Conservation (phyloP, 2,329 filamentous ascomycete genomes). For the Fusarium sulawesiense region DNA sequence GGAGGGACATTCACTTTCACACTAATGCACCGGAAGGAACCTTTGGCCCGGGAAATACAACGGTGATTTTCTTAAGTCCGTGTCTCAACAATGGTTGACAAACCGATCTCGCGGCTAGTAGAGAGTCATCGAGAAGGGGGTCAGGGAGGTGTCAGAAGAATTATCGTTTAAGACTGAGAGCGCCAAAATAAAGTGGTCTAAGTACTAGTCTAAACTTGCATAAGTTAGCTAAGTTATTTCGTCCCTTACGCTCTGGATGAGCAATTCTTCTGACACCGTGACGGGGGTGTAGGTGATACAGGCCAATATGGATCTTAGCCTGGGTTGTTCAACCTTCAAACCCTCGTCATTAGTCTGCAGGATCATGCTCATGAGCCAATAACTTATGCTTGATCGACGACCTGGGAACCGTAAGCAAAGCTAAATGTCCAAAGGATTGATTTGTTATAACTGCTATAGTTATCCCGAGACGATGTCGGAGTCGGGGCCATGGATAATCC, state of each 20-base stretch:
- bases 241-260: neutral
- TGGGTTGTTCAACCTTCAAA: slow-evolving; percentile 1
- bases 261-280: neutral
- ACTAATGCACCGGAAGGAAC: slow-evolving; percentile 14
- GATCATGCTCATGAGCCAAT: slow-evolving; percentile 5
- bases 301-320: neutral
- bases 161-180: neutral
- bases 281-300: slow-evolving; percentile 4
- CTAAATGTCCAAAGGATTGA: neutral
- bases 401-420: slow-evolving; percentile 4
- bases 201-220: neutral
- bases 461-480: slow-evolving; percentile 11
- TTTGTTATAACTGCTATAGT: slow-evolving; percentile 1
- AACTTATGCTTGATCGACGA: neutral
- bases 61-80: slow-evolving; percentile 33
- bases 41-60: neutral
- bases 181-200: neutral
- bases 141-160: neutral
- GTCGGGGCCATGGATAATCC: slow-evolving; percentile 36
- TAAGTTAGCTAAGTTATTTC: neutral
- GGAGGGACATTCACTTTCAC: neutral
- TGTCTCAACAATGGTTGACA: neutral
- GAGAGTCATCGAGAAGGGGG: slow-evolving; percentile 12
- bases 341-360: slow-evolving; percentile 7
- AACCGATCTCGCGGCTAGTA: slow-evolving; percentile 1